Base-by-base conservation (phyloP, 352 stramenopile genomes). In the Saprolegnia diclina region DNA sequence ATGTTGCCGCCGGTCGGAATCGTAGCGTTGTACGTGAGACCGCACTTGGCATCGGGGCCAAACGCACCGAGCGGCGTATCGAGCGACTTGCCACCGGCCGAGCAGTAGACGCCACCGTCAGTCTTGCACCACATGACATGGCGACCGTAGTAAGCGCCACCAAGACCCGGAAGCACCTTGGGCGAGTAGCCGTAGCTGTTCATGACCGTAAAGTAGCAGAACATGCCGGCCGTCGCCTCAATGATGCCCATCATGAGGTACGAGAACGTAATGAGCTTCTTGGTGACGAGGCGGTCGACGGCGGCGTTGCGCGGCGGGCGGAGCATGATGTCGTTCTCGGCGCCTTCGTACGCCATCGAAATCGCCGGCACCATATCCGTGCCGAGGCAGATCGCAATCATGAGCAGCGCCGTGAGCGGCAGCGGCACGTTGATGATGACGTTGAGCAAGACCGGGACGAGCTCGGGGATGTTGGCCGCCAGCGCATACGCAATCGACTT, bases 81-180 rank as follows among this genome's bases (percentile, higher is more conserved):
- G 0, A 91, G 71, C 14, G 76, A 71, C 57, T 79, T 72, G 5
- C 84, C 84, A 38, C 84, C 84, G 19, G 82, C 82, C 52, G 81
- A 88, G 62, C 84, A 92, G 66, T 86, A 92, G 13, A 66, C 72
- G 0, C 84, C 84, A 24, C 76, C 76, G 48, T 79, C 70, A 0
- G 81, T 89, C 67, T 89, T 85, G 70, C 84, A 92, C 82, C 82
- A 92, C n/a, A 92, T 53, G 10, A 92, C 81, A 67, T 97, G 85
- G 72, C 95, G 89, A 16, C 89, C 90, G 45, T 89, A 98, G 54
- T 95, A 88, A 14, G 81, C 72, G 44, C 81, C 89, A 0, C 90
- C 90, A 9, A 96, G 74, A 4, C 89, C 84, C 1, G 89, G 74
- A n/a, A 98, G 74, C 44, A 96, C 84, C 45, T 76, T 73, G 76